Percentiles rank a stretch among this genome's conserved stretches.
phyloP scores from a whole-genome alignment of 2,329 filamentous ascomycete genomes.

The Shiraia bambusicola region DNA sequence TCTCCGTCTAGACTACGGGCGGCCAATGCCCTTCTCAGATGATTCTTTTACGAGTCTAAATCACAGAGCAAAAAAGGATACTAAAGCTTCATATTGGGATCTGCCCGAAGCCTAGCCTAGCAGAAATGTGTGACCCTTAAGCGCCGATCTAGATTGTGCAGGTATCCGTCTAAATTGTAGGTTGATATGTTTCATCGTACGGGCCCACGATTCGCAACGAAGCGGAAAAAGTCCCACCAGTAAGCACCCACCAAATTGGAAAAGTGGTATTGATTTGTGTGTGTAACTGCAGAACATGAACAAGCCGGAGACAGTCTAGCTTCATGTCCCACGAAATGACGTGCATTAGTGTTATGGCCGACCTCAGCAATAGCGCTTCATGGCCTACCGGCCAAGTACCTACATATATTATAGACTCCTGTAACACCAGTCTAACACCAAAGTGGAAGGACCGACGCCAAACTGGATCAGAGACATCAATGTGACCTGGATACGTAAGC shows the following conservation, averaged over 20 bases:
- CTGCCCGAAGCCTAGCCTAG: neutral
- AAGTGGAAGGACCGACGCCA: neutral
- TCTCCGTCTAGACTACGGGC: too few relatives aligned
- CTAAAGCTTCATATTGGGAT: neutral
- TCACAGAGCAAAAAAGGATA: neutral
- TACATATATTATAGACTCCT: conserved; percentile 3
- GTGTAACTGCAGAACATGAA: neutral
- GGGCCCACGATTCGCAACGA: conserved; percentile 6
- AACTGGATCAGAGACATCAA: neutral
- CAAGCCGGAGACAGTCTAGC: conserved; percentile 3
- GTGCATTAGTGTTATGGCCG: conserved; percentile 15
- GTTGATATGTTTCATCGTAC: conserved; percentile 3
- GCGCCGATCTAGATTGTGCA: conserved; percentile 18
- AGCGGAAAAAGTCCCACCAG: conserved; percentile 8
- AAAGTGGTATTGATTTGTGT: conserved; percentile 15
- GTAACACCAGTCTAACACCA: conserved; percentile 7
- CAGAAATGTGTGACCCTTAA: neutral
- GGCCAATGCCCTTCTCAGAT: too few relatives aligned
- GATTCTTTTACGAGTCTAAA: too few relatives aligned
- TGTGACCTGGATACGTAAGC: conserved; percentile 1
- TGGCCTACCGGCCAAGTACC: conserved; percentile 7
- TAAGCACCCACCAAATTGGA: neutral
- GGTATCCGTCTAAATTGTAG: conserved; percentile 10
- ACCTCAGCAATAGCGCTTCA: neutral
- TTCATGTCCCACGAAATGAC: conserved; percentile 9